These are phyloP conservation scores for Voacanga thouarsii DNA, from an alignment of 257 asterid genomes.

Conservation along the genomic window DNA sequence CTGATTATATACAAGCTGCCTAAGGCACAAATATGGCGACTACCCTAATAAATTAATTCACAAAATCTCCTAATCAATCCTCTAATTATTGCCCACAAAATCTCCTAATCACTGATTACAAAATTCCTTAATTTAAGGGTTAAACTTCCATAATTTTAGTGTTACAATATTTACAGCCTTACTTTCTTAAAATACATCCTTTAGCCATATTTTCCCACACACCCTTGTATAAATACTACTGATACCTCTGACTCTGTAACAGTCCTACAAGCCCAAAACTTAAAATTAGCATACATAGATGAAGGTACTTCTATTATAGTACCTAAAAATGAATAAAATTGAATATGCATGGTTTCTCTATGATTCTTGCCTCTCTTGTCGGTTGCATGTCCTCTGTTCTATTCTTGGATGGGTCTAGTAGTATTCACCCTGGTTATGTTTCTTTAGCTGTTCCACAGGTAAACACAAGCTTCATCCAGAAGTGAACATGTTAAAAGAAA, in stretches of 20 bases:
- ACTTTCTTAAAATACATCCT: no score
- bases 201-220: no score
- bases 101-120: no score
- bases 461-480: not conserved
- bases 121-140: no score
- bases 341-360: not conserved
- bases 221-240: not conserved
- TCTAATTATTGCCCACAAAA: no score
- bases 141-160: no score
- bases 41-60: no score
- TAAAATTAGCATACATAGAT: not conserved
- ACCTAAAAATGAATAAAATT: not conserved
- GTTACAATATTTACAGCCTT: no score
- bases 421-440: no score
- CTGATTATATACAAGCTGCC: no score
- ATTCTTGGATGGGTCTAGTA: not conserved
- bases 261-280: not conserved
- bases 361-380: not conserved
- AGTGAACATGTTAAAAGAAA: not conserved
- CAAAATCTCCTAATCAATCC: no score
- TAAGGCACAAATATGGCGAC: no score
- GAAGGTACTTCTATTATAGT: not conserved
- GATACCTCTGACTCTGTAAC: not conserved
- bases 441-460: not conserved
- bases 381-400: not conserved